These are phyloP conservation scores for Nymphaea colorata DNA, from an alignment of 164 flowering plant genomes.

Conservation along the genomic window DNA sequence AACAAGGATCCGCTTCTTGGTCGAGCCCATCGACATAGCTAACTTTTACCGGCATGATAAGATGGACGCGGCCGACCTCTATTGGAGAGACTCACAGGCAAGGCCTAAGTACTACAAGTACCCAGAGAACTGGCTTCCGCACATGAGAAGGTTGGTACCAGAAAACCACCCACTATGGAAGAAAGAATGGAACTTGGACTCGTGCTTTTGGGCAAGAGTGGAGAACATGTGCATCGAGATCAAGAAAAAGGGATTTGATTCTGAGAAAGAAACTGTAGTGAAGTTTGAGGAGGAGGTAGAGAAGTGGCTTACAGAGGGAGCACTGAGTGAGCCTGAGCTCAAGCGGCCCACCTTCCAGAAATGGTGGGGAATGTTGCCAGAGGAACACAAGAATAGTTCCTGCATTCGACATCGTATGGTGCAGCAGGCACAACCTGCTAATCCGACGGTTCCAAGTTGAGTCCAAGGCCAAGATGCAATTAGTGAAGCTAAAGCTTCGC, in stretches of 20 bases:
- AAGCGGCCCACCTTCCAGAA: slow-evolving; percentile 46
- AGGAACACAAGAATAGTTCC: slow-evolving; percentile 13
- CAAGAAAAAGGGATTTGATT: slow-evolving; percentile 9
- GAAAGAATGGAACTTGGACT: slow-evolving; percentile 18
- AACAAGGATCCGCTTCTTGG: slow-evolving; percentile 44
- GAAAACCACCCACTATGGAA: not conserved
- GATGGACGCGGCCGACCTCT: slow-evolving; percentile 62
- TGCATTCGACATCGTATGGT: not conserved
- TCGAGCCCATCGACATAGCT: slow-evolving; percentile 83
- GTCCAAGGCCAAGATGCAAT: no score
- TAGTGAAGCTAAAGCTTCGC: no score
- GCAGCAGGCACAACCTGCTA: not conserved
- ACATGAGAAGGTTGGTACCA: slow-evolving; percentile 9
- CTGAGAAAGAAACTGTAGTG: slow-evolving; percentile 19
- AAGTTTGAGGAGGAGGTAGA: slow-evolving; percentile 18
- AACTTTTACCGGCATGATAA: slow-evolving; percentile 67
- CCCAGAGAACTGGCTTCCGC: slow-evolving; percentile 59
- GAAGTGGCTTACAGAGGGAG: slow-evolving; percentile 15
- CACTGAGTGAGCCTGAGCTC: slow-evolving; percentile 29
- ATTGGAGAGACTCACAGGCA: slow-evolving; percentile 24
- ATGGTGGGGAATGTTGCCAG: slow-evolving; percentile 61
- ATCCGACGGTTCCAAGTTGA: no score
- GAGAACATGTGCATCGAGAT: slow-evolving; percentile 35
- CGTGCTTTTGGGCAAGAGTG: slow-evolving; percentile 60
- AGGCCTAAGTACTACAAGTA: slow-evolving; percentile 69